Evolutionary conservation across 192 early-diverging fungal species (phyloP).

Genomic region (Coemansia sp.): DNA sequence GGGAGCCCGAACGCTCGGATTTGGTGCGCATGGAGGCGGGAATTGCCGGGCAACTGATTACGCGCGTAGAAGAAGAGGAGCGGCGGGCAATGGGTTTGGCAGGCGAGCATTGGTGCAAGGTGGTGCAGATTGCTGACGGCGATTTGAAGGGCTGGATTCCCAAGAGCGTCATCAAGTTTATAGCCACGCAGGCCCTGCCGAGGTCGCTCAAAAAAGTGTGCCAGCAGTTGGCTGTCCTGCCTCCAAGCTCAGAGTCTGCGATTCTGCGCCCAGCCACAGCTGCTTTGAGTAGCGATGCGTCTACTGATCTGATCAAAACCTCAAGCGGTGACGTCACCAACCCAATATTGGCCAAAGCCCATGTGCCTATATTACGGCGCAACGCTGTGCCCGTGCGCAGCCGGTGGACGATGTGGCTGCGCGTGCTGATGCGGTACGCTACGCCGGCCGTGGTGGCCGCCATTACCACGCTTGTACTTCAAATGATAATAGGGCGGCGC

Average conservation of each 20-base stretch:
- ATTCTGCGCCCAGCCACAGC: slow-evolving; percentile 11
- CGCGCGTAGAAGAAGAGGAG: slow-evolving; percentile 16
- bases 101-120: slow-evolving; percentile 31
- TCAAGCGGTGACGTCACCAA: too few species aligned
- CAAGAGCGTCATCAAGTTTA: slow-evolving; percentile 51
- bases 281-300: too few species aligned
- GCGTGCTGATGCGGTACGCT: slow-evolving; percentile 32
- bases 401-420: slow-evolving; percentile 25
- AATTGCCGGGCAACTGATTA: slow-evolving; percentile 53
- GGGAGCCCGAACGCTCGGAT: slow-evolving; percentile 40
- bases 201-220: slow-evolving; percentile 54
- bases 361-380: too few species aligned
- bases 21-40: slow-evolving; percentile 54
- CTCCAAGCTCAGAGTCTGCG: slow-evolving; percentile 26
- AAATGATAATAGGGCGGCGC: slow-evolving; percentile 12
- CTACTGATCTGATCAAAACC: too few species aligned
- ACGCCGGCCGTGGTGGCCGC: slow-evolving; percentile 44
- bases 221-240: slow-evolving; percentile 25
- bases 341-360: too few species aligned
- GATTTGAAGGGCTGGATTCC: slow-evolving; percentile 56
- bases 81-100: slow-evolving; percentile 14
- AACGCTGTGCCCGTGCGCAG: not conserved
- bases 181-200: slow-evolving; percentile 56
- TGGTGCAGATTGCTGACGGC: slow-evolving; percentile 54
- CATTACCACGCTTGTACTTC: slow-evolving; percentile 32